Percentiles rank a stretch among this genome's conserved stretches.
phyloP scores from a whole-genome alignment of 2,329 filamentous ascomycete genomes.

The Lizonia empirigonia region DNA sequence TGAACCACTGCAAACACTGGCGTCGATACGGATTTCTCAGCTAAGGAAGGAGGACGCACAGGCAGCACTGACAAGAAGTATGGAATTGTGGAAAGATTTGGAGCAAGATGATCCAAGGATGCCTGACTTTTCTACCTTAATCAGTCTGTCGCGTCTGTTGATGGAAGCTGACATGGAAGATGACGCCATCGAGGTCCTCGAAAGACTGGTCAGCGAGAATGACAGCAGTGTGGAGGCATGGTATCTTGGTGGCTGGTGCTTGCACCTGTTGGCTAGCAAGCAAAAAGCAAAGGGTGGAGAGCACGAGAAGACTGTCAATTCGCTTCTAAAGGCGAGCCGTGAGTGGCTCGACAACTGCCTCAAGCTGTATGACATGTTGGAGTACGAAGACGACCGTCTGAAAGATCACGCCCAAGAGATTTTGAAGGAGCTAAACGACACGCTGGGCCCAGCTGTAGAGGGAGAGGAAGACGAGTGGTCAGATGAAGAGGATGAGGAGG shows the following conservation, averaged over 20 bases:
- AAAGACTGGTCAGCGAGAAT: slow-evolving; percentile 83
- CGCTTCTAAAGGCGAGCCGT: slow-evolving; percentile 73
- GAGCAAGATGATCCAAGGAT: slow-evolving; percentile 73
- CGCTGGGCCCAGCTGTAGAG: slow-evolving; percentile 51
- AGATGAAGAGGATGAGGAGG: slow-evolving; percentile 40
- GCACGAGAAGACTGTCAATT: slow-evolving; percentile 59
- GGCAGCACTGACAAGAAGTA: slow-evolving; percentile 76
- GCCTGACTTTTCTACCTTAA: slow-evolving; percentile 84
- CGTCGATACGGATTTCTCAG: slow-evolving; percentile 92
- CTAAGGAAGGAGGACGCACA: slow-evolving; percentile 76
- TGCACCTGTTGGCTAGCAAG: slow-evolving; percentile 79
- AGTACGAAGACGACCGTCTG: slow-evolving; percentile 84
- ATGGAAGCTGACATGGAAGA: slow-evolving; percentile 90
- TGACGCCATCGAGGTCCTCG: slow-evolving; percentile 82
- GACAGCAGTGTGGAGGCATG: slow-evolving; percentile 94
- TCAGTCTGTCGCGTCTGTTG: slow-evolving; percentile 81
- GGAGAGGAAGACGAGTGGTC: slow-evolving; percentile 52
- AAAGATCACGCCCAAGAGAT: slow-evolving; percentile 77
- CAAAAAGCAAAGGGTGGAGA: slow-evolving; percentile 55
- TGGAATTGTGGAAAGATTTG: slow-evolving; percentile 82
- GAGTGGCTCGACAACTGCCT: slow-evolving; percentile 84
- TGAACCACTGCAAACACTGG: slow-evolving; percentile 94
- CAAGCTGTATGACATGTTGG: slow-evolving; percentile 75
- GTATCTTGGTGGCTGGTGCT: slow-evolving; percentile 95
- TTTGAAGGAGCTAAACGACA: slow-evolving; percentile 55